Evolutionary conservation across 345 rosid genomes (phyloP).

Genomic region (Dipteronia dyeriana): DNA sequence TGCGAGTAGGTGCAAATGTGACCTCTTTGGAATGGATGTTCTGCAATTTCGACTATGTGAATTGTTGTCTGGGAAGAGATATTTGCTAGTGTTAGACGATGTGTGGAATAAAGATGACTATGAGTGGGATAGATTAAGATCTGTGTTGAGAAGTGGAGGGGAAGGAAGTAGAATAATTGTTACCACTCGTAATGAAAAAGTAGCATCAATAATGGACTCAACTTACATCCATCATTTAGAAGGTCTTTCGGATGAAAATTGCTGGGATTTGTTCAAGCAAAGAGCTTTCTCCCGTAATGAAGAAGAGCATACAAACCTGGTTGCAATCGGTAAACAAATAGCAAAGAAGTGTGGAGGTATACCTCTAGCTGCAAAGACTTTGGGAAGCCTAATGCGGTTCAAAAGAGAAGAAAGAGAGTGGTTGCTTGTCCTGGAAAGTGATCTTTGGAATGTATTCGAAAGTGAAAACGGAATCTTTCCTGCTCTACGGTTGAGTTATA

Average conservation of each 20-base stretch:
- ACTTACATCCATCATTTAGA: background rate
- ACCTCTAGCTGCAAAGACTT: slow-evolving; percentile 29
- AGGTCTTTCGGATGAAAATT: slow-evolving; percentile 20
- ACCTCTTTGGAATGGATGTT: slow-evolving; percentile 14
- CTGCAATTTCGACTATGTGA: slow-evolving; percentile 19
- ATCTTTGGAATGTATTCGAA: slow-evolving; percentile 22
- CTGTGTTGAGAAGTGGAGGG: slow-evolving; percentile 8
- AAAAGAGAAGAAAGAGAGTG: slow-evolving; percentile 25
- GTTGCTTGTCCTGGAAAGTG: slow-evolving; percentile 19
- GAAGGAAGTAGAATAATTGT: slow-evolving; percentile 24
- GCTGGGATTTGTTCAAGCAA: slow-evolving; percentile 29
- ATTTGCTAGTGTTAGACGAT: slow-evolving; percentile 30
- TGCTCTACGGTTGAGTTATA: slow-evolving; percentile 27
- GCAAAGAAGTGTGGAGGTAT: slow-evolving; percentile 29
- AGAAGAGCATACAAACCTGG: slow-evolving; percentile 2
- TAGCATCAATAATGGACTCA: slow-evolving; percentile 14
- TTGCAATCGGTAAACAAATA: slow-evolving; percentile 21
- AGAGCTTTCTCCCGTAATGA: slow-evolving; percentile 12
- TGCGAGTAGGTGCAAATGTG: background rate
- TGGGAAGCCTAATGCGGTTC: slow-evolving; percentile 30
- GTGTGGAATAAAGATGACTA: slow-evolving; percentile 27
- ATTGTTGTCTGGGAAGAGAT: slow-evolving; percentile 16
- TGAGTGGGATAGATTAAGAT: slow-evolving; percentile 23
- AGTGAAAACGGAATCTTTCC: slow-evolving; percentile 24
- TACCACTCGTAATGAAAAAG: slow-evolving; percentile 25